Base-by-base conservation (phyloP, 352 stramenopile genomes). In the Phytophthora chlamydospora region DNA sequence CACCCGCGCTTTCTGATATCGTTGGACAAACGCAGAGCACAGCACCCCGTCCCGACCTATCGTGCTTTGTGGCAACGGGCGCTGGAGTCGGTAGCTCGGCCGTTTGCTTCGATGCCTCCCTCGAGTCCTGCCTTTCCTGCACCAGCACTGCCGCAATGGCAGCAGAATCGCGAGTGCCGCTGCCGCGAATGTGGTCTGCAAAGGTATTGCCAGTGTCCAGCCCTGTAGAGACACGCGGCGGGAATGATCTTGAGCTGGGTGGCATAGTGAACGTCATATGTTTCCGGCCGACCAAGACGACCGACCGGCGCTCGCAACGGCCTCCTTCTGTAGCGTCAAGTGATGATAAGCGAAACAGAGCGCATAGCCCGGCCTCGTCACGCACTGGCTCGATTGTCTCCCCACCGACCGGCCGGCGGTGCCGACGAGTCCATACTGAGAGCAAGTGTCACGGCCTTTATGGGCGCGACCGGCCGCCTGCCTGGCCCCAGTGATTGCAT, bases 251-350 rank as follows among this genome's bases (percentile, higher is more conserved):
- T 29, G 13, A 14, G 4, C 1, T 29, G 16, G 48, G 11, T 31
- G 33, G 6, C 8, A 58, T 68, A 63, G 51, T 58, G 53, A 59
- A 0, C 13, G 12, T 12, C 32, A 53, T 47, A 60, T 52, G 6
- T 19, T 52, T 56, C 19, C 54, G 27, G 11, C 61, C 61, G 41
- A 62, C 62, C 56, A 61, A 45, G 36, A 12, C 50, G 62, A 61
- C 55, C 56, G 46, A 36, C 56, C 56, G 1, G 6, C 19, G 19
- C 11, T 17, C 53, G 62, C 56, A 71, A 71, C 62, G 57, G 44
- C 44, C 48, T 58, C 38, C 40, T 58, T 61, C 8, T 66, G 62
- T 71, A 65, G 48, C 54, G 54, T 57, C 21, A 59, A 59, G 24
- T 50, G 19, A 39, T 29, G 27, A 33, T 12, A 43, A 39, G n/a